Conservation (phyloP, 1,284 basidiomycete species). For the Moniliophthora roreri region DNA sequence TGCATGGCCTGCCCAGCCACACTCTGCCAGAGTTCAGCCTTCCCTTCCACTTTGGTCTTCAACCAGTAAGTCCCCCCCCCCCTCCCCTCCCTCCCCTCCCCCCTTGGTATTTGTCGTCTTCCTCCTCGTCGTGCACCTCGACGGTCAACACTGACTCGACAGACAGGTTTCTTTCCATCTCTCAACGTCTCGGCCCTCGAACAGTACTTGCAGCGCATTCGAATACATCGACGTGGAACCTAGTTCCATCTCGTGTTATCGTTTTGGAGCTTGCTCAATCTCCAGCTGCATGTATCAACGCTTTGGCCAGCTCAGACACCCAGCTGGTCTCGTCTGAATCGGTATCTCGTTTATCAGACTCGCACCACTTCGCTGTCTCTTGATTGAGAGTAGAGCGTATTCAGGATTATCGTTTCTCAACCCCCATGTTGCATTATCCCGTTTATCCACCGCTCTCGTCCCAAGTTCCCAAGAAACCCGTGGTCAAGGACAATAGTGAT, state of each 20-base stretch:
- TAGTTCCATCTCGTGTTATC: slow-evolving; percentile 2
- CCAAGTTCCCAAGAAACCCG: slow-evolving; percentile 36
- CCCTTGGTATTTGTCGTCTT: too few species aligned
- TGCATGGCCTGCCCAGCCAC: slow-evolving; percentile 1
- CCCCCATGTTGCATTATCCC: slow-evolving; percentile 70
- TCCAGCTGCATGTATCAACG: slow-evolving; percentile 48
- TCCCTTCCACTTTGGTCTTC: slow-evolving; percentile 16
- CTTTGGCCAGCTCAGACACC: slow-evolving; percentile 49
- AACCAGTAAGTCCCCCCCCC: slow-evolving; percentile 20
- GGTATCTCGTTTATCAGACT: slow-evolving; percentile 16
- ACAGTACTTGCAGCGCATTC: slow-evolving; percentile 11
- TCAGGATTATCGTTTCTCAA: background rate
- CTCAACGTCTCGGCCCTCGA: slow-evolving; percentile 7
- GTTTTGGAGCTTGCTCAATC: slow-evolving; percentile 8
- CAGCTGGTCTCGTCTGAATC: slow-evolving; percentile 58
- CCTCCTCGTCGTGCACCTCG: slow-evolving; percentile 20
- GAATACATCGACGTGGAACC: too few species aligned
- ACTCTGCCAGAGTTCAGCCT: too few species aligned
- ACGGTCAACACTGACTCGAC: slow-evolving; percentile 12
- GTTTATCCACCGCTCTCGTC: slow-evolving; percentile 54
- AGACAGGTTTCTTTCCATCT: slow-evolving; percentile 14
- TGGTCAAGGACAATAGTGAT: slow-evolving; percentile 33
- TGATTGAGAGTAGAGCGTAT: slow-evolving; percentile 22
- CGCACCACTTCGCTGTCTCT: slow-evolving; percentile 16
- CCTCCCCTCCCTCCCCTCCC: slow-evolving; percentile 22